Evolutionary conservation across 2,329 filamentous ascomycete genomes (phyloP).

Genomic region (Beauveria rudraprayagi): DNA sequence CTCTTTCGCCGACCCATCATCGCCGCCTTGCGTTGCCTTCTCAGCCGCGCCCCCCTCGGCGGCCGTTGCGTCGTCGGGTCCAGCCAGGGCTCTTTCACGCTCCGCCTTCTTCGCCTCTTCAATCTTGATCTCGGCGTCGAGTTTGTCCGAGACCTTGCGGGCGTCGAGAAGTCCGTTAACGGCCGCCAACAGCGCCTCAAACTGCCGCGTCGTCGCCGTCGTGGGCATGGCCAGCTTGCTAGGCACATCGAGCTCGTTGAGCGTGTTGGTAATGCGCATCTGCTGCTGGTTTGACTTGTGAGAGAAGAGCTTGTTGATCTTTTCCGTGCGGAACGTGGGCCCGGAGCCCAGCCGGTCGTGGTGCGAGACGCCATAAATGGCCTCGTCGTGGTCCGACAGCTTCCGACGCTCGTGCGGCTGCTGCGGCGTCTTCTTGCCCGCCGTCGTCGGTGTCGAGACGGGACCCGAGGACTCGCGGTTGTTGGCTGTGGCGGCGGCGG

Average conservation of each 20-base stretch:
- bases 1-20: neutral
- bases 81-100: slow-evolving; percentile 32
- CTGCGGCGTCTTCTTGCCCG: slow-evolving; percentile 43
- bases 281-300: slow-evolving; percentile 72
- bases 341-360: slow-evolving; percentile 81
- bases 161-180: slow-evolving; percentile 64
- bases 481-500: slow-evolving; percentile 8
- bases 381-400: slow-evolving; percentile 67
- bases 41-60: slow-evolving; percentile 5
- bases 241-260: slow-evolving; percentile 64
- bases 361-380: slow-evolving; percentile 73
- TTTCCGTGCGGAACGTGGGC: slow-evolving; percentile 82
- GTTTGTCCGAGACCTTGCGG: slow-evolving; percentile 66
- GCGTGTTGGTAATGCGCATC: slow-evolving; percentile 62
- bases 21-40: neutral
- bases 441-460: slow-evolving; percentile 28
- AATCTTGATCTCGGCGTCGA: slow-evolving; percentile 61
- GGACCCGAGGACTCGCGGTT: slow-evolving; percentile 27
- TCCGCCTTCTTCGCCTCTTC: slow-evolving; percentile 50
- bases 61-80: slow-evolving; percentile 6
- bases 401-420: slow-evolving; percentile 52
- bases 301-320: slow-evolving; percentile 68
- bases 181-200: slow-evolving; percentile 60
- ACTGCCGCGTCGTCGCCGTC: slow-evolving; percentile 59
- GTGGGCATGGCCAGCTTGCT: slow-evolving; percentile 67